Base-by-base conservation (phyloP, 1,284 basidiomycete genomes). In the Leccinum laetum region DNA sequence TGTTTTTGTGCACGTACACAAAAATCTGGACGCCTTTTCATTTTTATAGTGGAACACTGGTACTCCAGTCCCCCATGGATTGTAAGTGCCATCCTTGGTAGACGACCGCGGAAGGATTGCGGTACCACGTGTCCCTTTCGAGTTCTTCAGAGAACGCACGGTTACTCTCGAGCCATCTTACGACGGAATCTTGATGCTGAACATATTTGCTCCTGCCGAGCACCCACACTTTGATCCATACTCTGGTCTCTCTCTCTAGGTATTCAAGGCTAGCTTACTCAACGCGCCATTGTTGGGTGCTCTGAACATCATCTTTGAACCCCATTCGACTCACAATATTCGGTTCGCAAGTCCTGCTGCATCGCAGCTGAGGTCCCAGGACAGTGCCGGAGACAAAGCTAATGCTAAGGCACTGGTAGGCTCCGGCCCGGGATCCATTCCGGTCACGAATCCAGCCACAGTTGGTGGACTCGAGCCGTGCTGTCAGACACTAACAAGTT, bases 281-380 rank as follows among this genome's bases (percentile, higher is more conserved):
- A 29, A 3, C 32, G 32, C 9, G 29, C 55, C 59, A 21, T 14
- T 32, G 44, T 56, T 69, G 52, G 68, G 68, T 58, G 37, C 68
- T 56, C 7, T 69, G 56, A 69, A 69, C 29, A 14, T 67, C 21
- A 26, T 69, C 9, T 69, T 69, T 29, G 68, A 69, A 8, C 61
- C 62, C 1, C 61, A 64, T 8, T 32, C 68, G 13, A 64, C 61
- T 5, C 68, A 68, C 7, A 69, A 69, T 9, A 49, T 69, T 5
- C 65, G 68, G 3, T 61, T 63, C 24, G 61, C 68, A 53, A 67
- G 61, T 14, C 26, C 61, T 8, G 61, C 62, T 26, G 65, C 61
- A 4, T 35, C 9, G 4, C 26, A 61, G 37, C 16, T 61, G 2
- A 69, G 32, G 32, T 35, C 32, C 32, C 32, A 35, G 32, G 10